Conservation (phyloP, 306 rosid genomes). For the Rosa chinensis region DNA sequence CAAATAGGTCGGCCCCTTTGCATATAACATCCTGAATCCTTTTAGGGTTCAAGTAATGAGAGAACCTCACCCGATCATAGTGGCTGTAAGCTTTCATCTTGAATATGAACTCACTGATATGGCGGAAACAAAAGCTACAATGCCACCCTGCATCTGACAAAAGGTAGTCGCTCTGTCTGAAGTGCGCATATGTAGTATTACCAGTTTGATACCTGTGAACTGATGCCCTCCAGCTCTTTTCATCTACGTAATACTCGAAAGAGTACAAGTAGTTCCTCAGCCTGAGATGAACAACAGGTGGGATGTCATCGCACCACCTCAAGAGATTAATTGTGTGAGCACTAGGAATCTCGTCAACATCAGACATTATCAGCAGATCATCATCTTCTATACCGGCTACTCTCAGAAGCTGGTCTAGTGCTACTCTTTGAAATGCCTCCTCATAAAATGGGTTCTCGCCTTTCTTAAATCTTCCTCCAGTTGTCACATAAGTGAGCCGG, state of each 20-base stretch:
- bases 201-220: constrained; percentile 55
- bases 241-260: constrained; percentile 62
- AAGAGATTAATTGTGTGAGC: constrained; percentile 84
- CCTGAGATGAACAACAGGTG: constrained; percentile 68
- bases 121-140: constrained; percentile 86
- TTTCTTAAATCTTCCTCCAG: constrained; percentile 68
- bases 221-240: constrained; percentile 77
- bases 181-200: constrained; percentile 71
- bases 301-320: constrained; percentile 78
- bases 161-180: constrained; percentile 53
- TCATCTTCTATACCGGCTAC: constrained; percentile 75
- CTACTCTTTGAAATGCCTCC: constrained; percentile 82
- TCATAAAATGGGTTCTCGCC: constrained; percentile 81
- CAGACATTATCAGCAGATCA: constrained; percentile 85
- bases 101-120: constrained; percentile 61
- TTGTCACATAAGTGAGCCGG: constrained; percentile 53
- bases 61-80: constrained; percentile 62
- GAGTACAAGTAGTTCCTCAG: constrained; percentile 77
- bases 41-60: constrained; percentile 59
- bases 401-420: constrained; percentile 65
- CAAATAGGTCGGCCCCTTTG: constrained; percentile 71
- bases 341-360: constrained; percentile 90
- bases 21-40: constrained; percentile 77
- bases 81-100: constrained; percentile 95
- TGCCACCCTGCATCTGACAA: constrained; percentile 85